Evolutionary conservation across 176 grass and related monocot genomes (phyloP).

Genomic region (Canna indica): DNA sequence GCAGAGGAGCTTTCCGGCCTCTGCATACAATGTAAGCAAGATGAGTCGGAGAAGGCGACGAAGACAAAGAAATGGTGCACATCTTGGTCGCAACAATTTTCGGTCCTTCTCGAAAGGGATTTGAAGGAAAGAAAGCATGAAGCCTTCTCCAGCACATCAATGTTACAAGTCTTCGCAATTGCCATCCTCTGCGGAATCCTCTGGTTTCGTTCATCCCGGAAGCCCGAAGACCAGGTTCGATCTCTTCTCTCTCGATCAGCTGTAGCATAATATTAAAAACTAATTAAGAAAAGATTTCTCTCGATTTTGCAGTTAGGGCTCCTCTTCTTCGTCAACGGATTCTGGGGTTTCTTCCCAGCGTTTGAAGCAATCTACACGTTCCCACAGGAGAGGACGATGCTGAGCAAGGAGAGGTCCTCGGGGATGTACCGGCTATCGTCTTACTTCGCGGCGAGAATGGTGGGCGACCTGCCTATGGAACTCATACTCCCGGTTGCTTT

Average conservation of each 20-base stretch:
- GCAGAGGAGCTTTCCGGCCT: no score
- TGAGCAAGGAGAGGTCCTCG: conserved; percentile 30
- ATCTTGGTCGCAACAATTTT: conserved; percentile 38
- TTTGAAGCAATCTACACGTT: conserved; percentile 35
- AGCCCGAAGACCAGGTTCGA: conserved; percentile 27
- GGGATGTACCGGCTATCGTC: conserved; percentile 33
- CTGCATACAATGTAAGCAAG: no score
- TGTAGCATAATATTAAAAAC: neutral
- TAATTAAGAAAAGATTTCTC: neutral
- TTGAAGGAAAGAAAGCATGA: conserved; percentile 34
- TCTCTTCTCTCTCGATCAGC: neutral
- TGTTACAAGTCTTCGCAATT: conserved; percentile 16
- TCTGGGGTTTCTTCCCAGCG: conserved; percentile 29
- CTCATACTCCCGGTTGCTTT: conserved; percentile 28
- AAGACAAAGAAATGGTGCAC: conserved; percentile 19
- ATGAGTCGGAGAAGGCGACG: neutral
- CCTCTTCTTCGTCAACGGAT: conserved; percentile 26
- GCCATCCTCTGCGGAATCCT: conserved; percentile 21
- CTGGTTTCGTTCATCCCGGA: conserved; percentile 23
- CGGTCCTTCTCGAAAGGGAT: conserved; percentile 24
- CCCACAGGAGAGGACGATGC: conserved; percentile 29
- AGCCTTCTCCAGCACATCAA: conserved; percentile 24
- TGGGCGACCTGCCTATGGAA: conserved; percentile 36
- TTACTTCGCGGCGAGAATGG: conserved; percentile 23
- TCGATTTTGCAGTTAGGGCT: conserved; percentile 23